Evolutionary conservation across 441 rosid species (phyloP), one percentile per base, ranked within the genome.

Genomic region (Sinapis alba): DNA sequence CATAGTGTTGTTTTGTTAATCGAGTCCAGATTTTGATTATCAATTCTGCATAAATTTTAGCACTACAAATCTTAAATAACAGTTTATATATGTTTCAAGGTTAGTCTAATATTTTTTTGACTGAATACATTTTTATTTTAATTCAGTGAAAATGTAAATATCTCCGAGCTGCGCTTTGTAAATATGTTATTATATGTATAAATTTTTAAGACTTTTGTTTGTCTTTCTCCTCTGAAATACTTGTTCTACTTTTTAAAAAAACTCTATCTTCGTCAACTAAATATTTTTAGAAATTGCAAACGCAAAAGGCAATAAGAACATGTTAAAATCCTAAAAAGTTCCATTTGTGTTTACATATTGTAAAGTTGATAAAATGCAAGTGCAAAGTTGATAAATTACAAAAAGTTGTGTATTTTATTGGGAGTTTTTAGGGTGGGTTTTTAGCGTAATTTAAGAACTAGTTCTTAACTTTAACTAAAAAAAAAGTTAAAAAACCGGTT

Each of bases 161-260:
- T 64, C 16, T 54, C 59, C 8, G n/a, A 53, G 60, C 60, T 54
- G 60, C 60, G 59, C 7, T 21, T 54, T 21, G 27, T 53, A 53
- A 53, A 9, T 56, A 6, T 6, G 16, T 24, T 24, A 21, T 21
- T 21, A 20, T 6, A 23, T 23, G 15, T 32, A 56, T 56, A 56
- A 5, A 5, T 56, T 56, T 36, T 56, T 2, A 11, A 23, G 8
- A 23, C 20, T 47, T 47, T 47, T 15, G 20, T 56, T 12, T 20
- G 15, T 23, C 28, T 56, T 56, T 56, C 6, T 56, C 28, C 3
- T 9, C 6, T 56, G 61, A 56, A 24, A 13, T 13, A 28, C 6
- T 28, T 28, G 34, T 8, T 15, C 36, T 7, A 27, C 2, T 60
- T 28, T 3, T 28, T 3, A 28, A 28, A 23, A n/a, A 60, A 27